Base-by-base conservation (phyloP, 2,329 filamentous ascomycete genomes). In the Alternaria sp. region DNA sequence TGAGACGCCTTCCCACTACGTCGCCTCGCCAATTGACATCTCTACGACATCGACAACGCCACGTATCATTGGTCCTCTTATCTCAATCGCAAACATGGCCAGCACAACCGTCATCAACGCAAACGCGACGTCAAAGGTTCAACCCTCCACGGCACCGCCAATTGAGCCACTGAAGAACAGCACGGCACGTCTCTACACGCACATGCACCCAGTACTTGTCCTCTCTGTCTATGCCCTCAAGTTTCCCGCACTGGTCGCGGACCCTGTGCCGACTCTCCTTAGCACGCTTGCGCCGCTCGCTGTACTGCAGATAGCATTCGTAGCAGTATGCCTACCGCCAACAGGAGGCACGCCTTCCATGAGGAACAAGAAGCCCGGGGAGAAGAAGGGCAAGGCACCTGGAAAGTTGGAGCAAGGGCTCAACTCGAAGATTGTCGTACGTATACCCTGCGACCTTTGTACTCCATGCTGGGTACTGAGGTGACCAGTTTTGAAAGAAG, bases 121-220 rank as follows among this genome's bases (percentile, higher is more conserved):
- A 55, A 64, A 67, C 28, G 61, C 65, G 33, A 57, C 59, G 10
- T 54, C 63, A 28, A 70, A 66, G 58, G 63, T 66, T 6, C 69
- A 66, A 28, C 54, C 69, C 10, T 64, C 69, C 11, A 54, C 54
- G 5, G 65, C 73, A n/a, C 56, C 61, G 24, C 80, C 84, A 34
- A 78, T 84, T 59, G 76, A 80, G 53, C 77, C 83, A 60, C 78
- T 85, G 46, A 70, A 80, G 28, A 82, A 78, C 24, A 72, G 79
- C n/a, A 62, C 80, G 21, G 83, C 85, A 2, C 81, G 78, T 50
- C 73, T 84, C 23, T 84, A 90, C 71, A 86, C 88, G 11, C 83
- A 91, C 70, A 76, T 87, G 21, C 90, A 96, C 66, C 89, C 91
- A 0, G 77, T 84, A 26, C 77, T 92, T 10, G 82, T 96, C 29